phyloP scores from a whole-genome alignment of 176 grass and related monocot species.

The Secale cereale region DNA sequence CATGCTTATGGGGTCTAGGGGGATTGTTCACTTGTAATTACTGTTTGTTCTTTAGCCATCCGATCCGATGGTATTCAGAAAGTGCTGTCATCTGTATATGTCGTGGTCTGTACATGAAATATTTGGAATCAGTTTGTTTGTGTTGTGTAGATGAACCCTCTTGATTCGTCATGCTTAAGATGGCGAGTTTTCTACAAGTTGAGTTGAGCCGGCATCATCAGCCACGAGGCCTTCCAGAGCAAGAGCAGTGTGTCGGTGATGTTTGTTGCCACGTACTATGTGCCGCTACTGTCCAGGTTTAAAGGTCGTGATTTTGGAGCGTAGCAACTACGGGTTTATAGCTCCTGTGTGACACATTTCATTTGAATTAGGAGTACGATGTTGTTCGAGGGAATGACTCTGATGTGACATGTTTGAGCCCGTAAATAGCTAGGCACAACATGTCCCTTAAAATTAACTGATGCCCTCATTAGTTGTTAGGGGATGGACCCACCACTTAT shows the following conservation, averaged over 20 bases:
- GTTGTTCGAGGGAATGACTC: too few species aligned
- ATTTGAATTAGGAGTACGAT: too few species aligned
- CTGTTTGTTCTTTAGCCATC: not conserved
- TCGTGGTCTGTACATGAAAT: not conserved
- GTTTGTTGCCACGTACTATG: too few species aligned
- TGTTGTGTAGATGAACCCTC: not conserved
- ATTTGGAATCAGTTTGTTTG: not conserved
- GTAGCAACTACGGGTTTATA: too few species aligned
- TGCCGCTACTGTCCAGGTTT: too few species aligned
- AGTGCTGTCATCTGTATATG: not conserved
- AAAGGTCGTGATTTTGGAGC: too few species aligned
- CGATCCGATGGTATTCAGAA: not conserved
- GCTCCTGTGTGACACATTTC: too few species aligned
- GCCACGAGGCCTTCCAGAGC: not conserved
- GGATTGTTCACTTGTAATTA: slow-evolving; percentile 9
- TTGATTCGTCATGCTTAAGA: not conserved
- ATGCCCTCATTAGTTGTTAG: too few species aligned
- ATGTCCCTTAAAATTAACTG: too few species aligned
- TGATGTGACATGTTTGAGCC: too few species aligned
- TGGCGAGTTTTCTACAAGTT: not conserved
- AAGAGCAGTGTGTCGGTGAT: not conserved
- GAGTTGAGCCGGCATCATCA: not conserved
- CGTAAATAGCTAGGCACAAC: too few species aligned
- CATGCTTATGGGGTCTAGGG: not conserved
- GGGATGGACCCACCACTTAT: too few species aligned